Conservation (phyloP, 2,329 filamentous ascomycete species). For the Trichoderma oligosporum region DNA sequence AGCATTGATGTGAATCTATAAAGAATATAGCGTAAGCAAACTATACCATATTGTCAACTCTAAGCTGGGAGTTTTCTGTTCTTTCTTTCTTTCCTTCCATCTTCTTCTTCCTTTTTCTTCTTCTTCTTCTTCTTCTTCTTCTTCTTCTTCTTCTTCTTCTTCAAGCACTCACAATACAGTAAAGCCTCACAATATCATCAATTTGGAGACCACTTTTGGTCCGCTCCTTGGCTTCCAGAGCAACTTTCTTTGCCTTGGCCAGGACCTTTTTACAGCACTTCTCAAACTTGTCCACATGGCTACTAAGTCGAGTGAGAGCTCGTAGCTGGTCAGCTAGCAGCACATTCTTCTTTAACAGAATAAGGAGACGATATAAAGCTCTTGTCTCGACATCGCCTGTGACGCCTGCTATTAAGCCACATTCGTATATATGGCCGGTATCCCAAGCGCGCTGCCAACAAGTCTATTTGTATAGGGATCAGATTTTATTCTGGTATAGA, state of each 20-base stretch:
- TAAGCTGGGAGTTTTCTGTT: too few relatives aligned
- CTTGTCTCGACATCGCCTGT: neutral
- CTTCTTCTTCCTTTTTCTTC: too few relatives aligned
- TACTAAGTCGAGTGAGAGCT: neutral
- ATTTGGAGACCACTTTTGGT: conserved; percentile 3
- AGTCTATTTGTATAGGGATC: neutral
- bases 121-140: too few relatives aligned
- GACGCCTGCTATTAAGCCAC: neutral
- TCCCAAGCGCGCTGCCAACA: conserved; percentile 14
- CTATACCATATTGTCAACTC: too few relatives aligned
- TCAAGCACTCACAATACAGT: conserved; percentile 17
- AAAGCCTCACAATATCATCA: conserved; percentile 3
- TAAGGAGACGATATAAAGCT: conserved; percentile 4
- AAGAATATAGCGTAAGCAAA: too few relatives aligned
- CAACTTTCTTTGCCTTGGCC: neutral
- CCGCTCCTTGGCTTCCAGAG: conserved; percentile 1
- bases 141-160: too few relatives aligned
- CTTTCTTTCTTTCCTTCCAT: too few relatives aligned
- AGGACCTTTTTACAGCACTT: neutral
- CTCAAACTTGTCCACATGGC: neutral
- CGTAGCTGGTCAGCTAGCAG: neutral
- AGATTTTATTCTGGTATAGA: too few relatives aligned
- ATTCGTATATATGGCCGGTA: conserved; percentile 15
- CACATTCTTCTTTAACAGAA: conserved; percentile 1
- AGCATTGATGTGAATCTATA: conserved; percentile 1